A percentile compares a stretch with the other conserved stretches of the same genome.
Conservation (phyloP, 805 yeast species). For the Candida fluviatilis region DNA sequence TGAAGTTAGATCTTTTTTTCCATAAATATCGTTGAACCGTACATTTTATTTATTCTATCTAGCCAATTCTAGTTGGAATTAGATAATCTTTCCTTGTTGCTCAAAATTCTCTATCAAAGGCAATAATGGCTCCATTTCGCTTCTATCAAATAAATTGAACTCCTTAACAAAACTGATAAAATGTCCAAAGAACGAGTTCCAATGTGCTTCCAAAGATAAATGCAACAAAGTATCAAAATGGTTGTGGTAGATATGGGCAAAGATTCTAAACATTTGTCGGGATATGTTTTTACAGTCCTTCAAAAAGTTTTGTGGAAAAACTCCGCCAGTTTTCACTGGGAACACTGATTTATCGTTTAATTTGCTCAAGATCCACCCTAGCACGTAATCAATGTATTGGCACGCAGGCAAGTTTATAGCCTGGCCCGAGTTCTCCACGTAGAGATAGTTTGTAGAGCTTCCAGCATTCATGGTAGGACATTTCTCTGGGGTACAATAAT, state of each 20-base stretch:
- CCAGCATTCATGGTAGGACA: conserved; percentile 97
- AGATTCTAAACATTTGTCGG: conserved; percentile 89
- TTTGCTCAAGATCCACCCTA: conserved; percentile 85
- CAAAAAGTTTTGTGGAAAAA: conserved; percentile 83
- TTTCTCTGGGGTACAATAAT: conserved; percentile 83
- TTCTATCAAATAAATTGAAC: conserved; percentile 72
- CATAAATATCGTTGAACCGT: no score
- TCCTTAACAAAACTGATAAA: conserved; percentile 84
- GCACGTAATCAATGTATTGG: conserved; percentile 87
- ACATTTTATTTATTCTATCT: no score
- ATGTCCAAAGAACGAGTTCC: conserved; percentile 97
- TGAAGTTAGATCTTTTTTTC: no score
- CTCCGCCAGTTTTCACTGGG: conserved; percentile 86
- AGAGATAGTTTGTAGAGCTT: conserved; percentile 81
- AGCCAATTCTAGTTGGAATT: no score
- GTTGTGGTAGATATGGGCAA: conserved; percentile 91
- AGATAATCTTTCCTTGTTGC: conserved; percentile 76
- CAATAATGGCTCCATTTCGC: conserved; percentile 74
- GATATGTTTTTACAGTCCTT: conserved; percentile 83
- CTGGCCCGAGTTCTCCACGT: conserved; percentile 79
- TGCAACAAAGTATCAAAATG: conserved; percentile 95
- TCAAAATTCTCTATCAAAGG: conserved; percentile 78
- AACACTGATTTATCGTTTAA: conserved; percentile 85
- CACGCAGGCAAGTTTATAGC: conserved; percentile 85
- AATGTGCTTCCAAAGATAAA: conserved; percentile 89